Percentiles rank a stretch among this genome's conserved stretches.
phyloP scores from a whole-genome alignment of 305 asterid genomes.

The Caryopteris hybrid region DNA sequence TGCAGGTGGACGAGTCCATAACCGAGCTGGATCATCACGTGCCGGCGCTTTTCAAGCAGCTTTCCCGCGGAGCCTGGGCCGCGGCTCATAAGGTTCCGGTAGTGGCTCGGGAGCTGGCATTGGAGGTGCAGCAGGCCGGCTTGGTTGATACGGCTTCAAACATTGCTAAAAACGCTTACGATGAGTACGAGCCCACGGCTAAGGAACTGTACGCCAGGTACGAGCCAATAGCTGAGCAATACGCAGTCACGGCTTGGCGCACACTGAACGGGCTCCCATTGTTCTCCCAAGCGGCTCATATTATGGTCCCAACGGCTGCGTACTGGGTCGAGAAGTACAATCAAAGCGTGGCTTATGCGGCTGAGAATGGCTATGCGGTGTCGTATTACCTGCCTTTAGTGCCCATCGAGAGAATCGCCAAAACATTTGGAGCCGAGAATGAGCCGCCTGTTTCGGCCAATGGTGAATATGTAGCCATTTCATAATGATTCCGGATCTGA shows the following conservation, averaged over 20 bases:
- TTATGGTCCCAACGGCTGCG: conserved; percentile 67
- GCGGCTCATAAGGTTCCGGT: conserved; percentile 51
- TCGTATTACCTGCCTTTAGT: conserved; percentile 61
- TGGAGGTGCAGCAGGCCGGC: conserved; percentile 51
- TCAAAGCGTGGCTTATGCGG: conserved; percentile 32
- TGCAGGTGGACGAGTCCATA: conserved; percentile 51
- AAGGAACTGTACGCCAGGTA: conserved; percentile 46
- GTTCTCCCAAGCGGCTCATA: conserved; percentile 62
- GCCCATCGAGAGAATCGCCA: conserved; percentile 63
- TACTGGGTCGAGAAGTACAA: conserved; percentile 80
- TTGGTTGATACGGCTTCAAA: conserved; percentile 34
- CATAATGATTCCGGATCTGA: conserved; percentile 10
- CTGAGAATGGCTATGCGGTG: conserved; percentile 39
- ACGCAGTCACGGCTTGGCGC: conserved; percentile 54
- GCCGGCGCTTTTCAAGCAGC: conserved; percentile 45
- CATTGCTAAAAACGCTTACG: conserved; percentile 37
- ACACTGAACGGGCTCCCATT: conserved; percentile 51
- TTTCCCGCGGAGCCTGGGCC: conserved; percentile 26
- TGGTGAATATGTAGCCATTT: conserved; percentile 23
- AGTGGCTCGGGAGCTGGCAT: conserved; percentile 47
- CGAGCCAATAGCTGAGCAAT: conserved; percentile 63
- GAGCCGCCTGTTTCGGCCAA: conserved; percentile 30
- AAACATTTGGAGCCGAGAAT: conserved; percentile 38
- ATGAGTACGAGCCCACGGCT: conserved; percentile 45
- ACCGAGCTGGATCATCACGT: conserved; percentile 45